Base-by-base conservation (phyloP, 1,284 basidiomycete species). In the Dichomitus squalens region DNA sequence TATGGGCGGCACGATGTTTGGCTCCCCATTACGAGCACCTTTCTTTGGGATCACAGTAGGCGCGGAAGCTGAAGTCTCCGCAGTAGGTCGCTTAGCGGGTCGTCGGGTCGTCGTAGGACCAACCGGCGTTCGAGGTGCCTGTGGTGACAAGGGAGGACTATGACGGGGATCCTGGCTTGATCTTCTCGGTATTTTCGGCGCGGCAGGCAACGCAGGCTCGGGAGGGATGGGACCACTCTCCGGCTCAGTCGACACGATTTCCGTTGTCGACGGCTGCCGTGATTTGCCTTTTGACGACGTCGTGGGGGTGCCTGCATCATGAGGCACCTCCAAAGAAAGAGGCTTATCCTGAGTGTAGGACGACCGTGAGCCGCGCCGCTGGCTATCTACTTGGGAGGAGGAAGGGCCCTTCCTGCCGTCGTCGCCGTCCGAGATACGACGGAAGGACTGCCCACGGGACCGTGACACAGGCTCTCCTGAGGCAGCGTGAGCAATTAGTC, bases 1-100 rank as follows among this genome's bases (percentile, higher is more conserved):
- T 70, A 98, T 96, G 0, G 95, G 96, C 4, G 96, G 96, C 2
- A 96, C 88, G 36, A 96, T 88, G 61, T 83, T 83, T 35, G 80
- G 77, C 18, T 69, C 71, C 16, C 57, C 55, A 16, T 59, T 58
- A 23, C 60, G 61, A 38, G 66, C 64, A 12, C 61, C 64, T 38
- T 69, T 72, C 67, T 72, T 71, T 27, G 64, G 56, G 31, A 55
- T 52, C 11, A 57, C 51, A 41, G 58, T 59, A 31, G 65, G 60
- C 20, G 65, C 60, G 7, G 65, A 60, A 8, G 50, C 40, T 14
- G 51, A 20, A 14, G 48, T 52, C 23, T 68, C 66, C n/a, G 59
- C 29, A 2, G 53, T 57, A 9, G 67, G 63, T 21, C 66, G 59
- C 36, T 61, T 58, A 21, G 53, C 35, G 29, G 64, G 33, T 20